phyloP scores from a whole-genome alignment of 805 yeast species.

The Candida nanaspora region DNA sequence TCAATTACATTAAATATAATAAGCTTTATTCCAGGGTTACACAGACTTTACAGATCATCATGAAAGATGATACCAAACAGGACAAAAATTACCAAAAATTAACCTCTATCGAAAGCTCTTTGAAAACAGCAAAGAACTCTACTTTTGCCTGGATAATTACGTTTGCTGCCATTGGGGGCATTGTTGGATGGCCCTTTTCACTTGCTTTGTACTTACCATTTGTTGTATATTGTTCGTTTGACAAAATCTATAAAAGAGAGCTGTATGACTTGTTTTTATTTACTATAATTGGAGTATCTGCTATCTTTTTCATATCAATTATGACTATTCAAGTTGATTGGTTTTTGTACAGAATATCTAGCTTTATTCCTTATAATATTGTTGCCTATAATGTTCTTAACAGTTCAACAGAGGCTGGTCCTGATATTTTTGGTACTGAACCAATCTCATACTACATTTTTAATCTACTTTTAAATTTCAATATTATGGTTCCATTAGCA shows the following conservation, averaged over 20 bases:
- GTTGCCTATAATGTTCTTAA: constrained; percentile 72
- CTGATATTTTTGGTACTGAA: constrained; percentile 85
- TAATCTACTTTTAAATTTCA: constrained; percentile 72
- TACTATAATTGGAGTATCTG: constrained; percentile 9
- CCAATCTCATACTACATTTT: constrained; percentile 63
- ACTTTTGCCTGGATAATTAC: constrained; percentile 26
- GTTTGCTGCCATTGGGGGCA: constrained; percentile 57
- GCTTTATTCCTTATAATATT: constrained; percentile 76
- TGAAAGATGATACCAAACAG: constrained; percentile 6
- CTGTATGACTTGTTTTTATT: constrained; percentile 7
- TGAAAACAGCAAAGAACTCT: constrained; percentile 11
- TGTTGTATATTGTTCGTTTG: constrained; percentile 27
- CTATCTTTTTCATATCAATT: constrained; percentile 9
- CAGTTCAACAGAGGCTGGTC: constrained; percentile 69
- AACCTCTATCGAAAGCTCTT: constrained; percentile 11
- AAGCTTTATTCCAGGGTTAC: constrained; percentile 11
- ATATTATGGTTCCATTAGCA: constrained; percentile 40
- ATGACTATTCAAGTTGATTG: constrained; percentile 42
- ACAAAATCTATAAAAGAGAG: constrained; percentile 6
- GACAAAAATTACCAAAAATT: constrained; percentile 8
- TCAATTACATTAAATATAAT: constrained; percentile 26
- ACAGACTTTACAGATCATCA: constrained; percentile 9
- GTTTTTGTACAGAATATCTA: constrained; percentile 47
- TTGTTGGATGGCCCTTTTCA: constrained; percentile 90
- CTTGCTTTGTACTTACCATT: constrained; percentile 59